Evolutionary conservation across 2,329 filamentous ascomycete genomes (phyloP).

Genomic region (Aspergillus bombycis): DNA sequence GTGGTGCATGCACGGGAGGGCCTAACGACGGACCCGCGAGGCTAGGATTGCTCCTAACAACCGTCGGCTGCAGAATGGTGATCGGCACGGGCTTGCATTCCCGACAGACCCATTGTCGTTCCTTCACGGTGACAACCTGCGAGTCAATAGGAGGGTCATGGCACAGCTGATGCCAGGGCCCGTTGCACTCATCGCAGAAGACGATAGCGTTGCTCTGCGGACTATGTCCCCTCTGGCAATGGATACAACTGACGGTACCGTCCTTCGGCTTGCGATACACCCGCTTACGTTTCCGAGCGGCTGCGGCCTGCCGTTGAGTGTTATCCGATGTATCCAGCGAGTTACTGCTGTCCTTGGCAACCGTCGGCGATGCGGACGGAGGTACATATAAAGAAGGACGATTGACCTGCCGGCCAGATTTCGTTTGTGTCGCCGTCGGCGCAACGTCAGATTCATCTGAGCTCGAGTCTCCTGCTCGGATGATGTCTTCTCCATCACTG

Average conservation of each 20-base stretch:
- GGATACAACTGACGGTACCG: slow-evolving; percentile 62
- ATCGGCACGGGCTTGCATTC: slow-evolving; percentile 60
- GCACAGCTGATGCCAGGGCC: slow-evolving; percentile 79
- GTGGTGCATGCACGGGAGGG: slow-evolving; percentile 18
- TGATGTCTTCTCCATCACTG: slow-evolving; percentile 37
- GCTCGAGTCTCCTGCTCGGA: slow-evolving; percentile 40
- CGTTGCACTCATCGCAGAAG: slow-evolving; percentile 81
- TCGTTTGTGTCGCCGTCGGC: slow-evolving; percentile 67
- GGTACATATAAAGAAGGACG: slow-evolving; percentile 64
- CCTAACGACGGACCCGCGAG: slow-evolving; percentile 6
- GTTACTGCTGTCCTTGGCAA: slow-evolving; percentile 22
- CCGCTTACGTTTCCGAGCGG: slow-evolving; percentile 61
- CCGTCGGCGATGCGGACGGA: slow-evolving; percentile 42
- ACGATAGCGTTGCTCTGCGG: slow-evolving; percentile 78
- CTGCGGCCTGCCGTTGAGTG: slow-evolving; percentile 16
- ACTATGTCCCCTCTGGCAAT: slow-evolving; percentile 72
- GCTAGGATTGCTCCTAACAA: slow-evolving; percentile 34
- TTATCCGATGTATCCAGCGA: slow-evolving; percentile 13
- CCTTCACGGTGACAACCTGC: slow-evolving; percentile 67
- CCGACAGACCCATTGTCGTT: slow-evolving; percentile 72
- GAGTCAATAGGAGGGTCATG: slow-evolving; percentile 76
- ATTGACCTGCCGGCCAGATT: slow-evolving; percentile 73
- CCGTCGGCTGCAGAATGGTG: slow-evolving; percentile 44
- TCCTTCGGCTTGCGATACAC: slow-evolving; percentile 49
- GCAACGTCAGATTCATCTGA: slow-evolving; percentile 52